Percentiles rank a stretch among this genome's conserved stretches.
Conservation (phyloP, 2,329 filamentous ascomycete species). For the Aspergillus sp. region DNA sequence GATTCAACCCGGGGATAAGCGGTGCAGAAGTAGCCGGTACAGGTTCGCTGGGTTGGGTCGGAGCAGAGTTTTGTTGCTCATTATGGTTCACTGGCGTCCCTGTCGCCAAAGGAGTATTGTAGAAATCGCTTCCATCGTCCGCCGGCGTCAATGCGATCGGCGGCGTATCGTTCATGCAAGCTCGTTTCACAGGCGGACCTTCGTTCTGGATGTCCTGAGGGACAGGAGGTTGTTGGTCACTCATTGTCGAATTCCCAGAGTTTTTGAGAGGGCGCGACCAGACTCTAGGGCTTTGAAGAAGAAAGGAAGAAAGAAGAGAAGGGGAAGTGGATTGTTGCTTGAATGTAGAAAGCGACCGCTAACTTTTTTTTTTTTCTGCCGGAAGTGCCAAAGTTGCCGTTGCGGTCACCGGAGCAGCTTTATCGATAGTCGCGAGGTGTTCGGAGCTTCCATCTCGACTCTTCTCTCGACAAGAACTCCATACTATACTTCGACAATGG, state of each 20-base stretch:
- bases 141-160: slow-evolving; percentile 29
- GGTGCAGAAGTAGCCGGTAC: slow-evolving; percentile 18
- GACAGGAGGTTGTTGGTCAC: slow-evolving; percentile 16
- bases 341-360: slow-evolving; percentile 7
- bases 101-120: slow-evolving; percentile 38
- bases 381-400: slow-evolving; percentile 28
- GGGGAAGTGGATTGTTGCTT: not conserved
- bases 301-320: slow-evolving; percentile 3
- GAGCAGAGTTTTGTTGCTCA: slow-evolving; percentile 4
- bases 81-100: slow-evolving; percentile 27
- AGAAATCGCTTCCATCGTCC: slow-evolving; percentile 44
- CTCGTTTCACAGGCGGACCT: slow-evolving; percentile 25
- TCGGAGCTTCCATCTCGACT: not conserved
- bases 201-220: slow-evolving; percentile 19
- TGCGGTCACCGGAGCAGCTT: slow-evolving; percentile 26
- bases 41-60: slow-evolving; percentile 12
- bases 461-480: not conserved
- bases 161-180: slow-evolving; percentile 30
- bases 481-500: slow-evolving; percentile 11
- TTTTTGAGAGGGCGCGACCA: too few species aligned
- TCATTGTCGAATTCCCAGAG: slow-evolving; percentile 23
- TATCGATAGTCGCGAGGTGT: slow-evolving; percentile 24
- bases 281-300: not conserved
- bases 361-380: slow-evolving; percentile 29
- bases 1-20: slow-evolving; percentile 38